Evolutionary conservation across 306 rosid species (phyloP), one percentile per base, ranked within the genome.

Genomic region (Malus orientalis): DNA sequence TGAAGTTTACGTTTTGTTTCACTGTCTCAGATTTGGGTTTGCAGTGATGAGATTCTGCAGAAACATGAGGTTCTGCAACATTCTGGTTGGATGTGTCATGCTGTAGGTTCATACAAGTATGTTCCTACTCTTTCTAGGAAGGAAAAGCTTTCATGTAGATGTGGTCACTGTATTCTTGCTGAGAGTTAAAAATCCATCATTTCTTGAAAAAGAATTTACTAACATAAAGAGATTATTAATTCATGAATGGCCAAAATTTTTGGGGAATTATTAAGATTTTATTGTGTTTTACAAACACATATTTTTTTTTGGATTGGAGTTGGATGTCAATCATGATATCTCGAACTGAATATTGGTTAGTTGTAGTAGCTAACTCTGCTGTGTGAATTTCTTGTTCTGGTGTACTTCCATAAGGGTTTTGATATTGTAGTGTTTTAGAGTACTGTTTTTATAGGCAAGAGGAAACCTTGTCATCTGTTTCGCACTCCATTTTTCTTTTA

Each of bases 81-180:
- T 84, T 89, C 90, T 76, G 91, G 91, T 70, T 95, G 99, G 99
- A 89, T 78, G 87, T 95, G 99, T 78, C 93, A 89, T n/a, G 93
- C 99, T 11, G 88, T 92, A 80, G 99, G 97, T 62, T 88, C 97
- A 83, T 95, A 95, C 85, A 95, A 92, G 99, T 95, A 90, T 70
- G 89, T 49, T 54, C 75, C 64, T 54, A 8, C 64, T 71, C 74
- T 67, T 58, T 40, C 74, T 79, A 65, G 45, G 27, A 51, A 66
- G 72, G 38, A 57, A 15, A 66, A 23, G 49, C 20, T 22, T 86
- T 36, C 55, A 79, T 59, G 15, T 80, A 44, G 22, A 59, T 63
- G 68, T 25, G 36, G 4, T 20, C 23, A 5, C 19, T 30, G 15
- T 79, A 29, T 25, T 60, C 70, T 62, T 45, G 42, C 60, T 29